Evolutionary conservation across 371 early-diverging fungal genomes (phyloP), one percentile per base, ranked within the genome.

Genomic region (Mucor lusitanicus): DNA sequence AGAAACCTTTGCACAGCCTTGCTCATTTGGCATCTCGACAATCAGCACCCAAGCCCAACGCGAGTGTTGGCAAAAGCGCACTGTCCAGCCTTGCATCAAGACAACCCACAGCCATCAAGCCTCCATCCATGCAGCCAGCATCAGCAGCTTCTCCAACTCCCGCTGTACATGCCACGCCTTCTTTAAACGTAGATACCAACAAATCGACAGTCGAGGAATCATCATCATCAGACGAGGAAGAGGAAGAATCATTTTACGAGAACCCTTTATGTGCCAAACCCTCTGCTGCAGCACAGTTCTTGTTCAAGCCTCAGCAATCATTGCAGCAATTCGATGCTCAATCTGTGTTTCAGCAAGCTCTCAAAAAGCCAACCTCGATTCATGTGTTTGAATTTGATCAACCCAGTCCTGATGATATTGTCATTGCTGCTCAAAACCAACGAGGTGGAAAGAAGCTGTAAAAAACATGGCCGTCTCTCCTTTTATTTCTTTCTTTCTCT

Each of bases 391-490:
- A 70, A 9, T 95, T 96, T 76, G 85, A 91, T 67, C 71, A 82
- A 37, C 93, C 94, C 13, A 94, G 95, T 64, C 95, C 95, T 17
- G 95, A 95, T 76, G 95, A 95, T 79, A 65, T 85, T 35, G 93
- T 92, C 3, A 75, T 89, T 11, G 70, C 87, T 12, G 86, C 89
- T 6, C 90, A 90, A 65, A 79, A 78, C 56, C 75, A 84, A 27
- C 82, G 82, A 23, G 70, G 73, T 48, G 73, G 71, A 59, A 50
- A 68, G 59, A 60, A 62, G 28, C 12, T 33, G 11, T 40, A 35
- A 35, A 63, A 17, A 30, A 17, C 28, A 30, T 6, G 33, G n/a
- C 33, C 9, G 1, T 9, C 39, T 28, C 23, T 21, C 13, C 21
- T 37, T 42, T 28, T 17, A 23, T 40, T n/a, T 23, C 30, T 60